A percentile compares a stretch with the other conserved stretches of the same genome.
These are phyloP conservation scores for Conticribra weissflogii DNA, from an alignment of 108 stramenopile species.

Conservation along the genomic window DNA sequence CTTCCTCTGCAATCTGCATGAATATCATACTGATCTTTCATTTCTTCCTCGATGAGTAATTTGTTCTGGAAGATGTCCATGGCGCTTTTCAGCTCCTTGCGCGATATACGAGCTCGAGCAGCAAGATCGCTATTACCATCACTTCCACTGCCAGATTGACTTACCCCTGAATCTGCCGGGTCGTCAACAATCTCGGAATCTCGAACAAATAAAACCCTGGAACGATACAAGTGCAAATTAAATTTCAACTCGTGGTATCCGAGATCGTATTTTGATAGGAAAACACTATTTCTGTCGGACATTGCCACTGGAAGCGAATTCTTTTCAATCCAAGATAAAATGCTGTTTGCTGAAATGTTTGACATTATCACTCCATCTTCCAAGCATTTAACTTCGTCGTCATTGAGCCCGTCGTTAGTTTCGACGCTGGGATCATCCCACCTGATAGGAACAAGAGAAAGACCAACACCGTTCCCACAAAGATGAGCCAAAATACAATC, in stretches of 20 bases:
- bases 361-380: not conserved
- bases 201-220: conserved; percentile 35
- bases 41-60: not conserved
- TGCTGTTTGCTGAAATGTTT: not conserved
- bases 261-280: not conserved
- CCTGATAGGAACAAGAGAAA: not conserved
- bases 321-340: not conserved
- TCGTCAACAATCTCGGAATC: not conserved
- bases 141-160: not conserved
- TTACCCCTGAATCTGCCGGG: no score
- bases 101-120: conserved; percentile 31
- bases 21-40: not conserved
- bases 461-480: conserved; percentile 32
- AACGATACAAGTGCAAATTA: conserved; percentile 36
- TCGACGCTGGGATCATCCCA: not conserved
- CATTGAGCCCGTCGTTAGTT: not conserved
- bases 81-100: conserved; percentile 83
- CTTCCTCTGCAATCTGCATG: no score
- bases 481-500: conserved; percentile 31
- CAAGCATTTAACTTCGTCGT: not conserved
- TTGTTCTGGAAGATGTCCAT: conserved; percentile 89
- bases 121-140: conserved; percentile 9
- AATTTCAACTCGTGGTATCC: conserved; percentile 43
- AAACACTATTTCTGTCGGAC: not conserved
- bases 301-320: not conserved